Percentiles rank a stretch among this genome's conserved stretches.
phyloP scores from a whole-genome alignment of 2,329 filamentous ascomycete genomes.

The Aspergillus novoparasiticus region DNA sequence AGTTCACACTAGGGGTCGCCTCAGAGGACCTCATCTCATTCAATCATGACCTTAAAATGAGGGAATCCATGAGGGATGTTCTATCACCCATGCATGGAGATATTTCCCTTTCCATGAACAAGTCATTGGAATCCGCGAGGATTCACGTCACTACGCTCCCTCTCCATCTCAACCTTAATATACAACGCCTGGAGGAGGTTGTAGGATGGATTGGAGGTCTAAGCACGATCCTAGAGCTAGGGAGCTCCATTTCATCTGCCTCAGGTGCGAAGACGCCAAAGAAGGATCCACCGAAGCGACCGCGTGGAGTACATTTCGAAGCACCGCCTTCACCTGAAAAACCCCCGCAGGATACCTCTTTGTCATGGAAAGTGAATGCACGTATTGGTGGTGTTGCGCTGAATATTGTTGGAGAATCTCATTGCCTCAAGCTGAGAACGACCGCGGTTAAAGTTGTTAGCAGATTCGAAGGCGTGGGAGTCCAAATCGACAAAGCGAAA shows the following conservation, averaged over 20 bases:
- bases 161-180: conserved; percentile 72
- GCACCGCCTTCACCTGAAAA: conserved; percentile 39
- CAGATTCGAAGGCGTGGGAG: conserved; percentile 69
- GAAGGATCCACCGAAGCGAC: conserved; percentile 32
- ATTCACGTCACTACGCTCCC: conserved; percentile 75
- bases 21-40: conserved; percentile 57
- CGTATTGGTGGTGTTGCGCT: conserved; percentile 76
- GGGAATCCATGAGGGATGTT: conserved; percentile 48
- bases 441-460: conserved; percentile 81
- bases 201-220: conserved; percentile 88
- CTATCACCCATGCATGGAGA: conserved; percentile 40
- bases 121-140: conserved; percentile 33
- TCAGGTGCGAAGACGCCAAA: conserved; percentile 53
- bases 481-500: conserved; percentile 75
- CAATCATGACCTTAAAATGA: conserved; percentile 49
- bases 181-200: conserved; percentile 81
- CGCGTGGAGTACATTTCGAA: conserved; percentile 62
- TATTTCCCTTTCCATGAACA: conserved; percentile 40
- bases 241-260: conserved; percentile 77
- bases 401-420: conserved; percentile 75
- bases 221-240: conserved; percentile 86
- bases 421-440: conserved; percentile 72
- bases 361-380: conserved; percentile 67
- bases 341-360: conserved; percentile 16
- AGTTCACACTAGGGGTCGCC: conserved; percentile 51